Base-by-base conservation (phyloP, 2,329 filamentous ascomycete species). In the Pseudogymnoascus sp. region DNA sequence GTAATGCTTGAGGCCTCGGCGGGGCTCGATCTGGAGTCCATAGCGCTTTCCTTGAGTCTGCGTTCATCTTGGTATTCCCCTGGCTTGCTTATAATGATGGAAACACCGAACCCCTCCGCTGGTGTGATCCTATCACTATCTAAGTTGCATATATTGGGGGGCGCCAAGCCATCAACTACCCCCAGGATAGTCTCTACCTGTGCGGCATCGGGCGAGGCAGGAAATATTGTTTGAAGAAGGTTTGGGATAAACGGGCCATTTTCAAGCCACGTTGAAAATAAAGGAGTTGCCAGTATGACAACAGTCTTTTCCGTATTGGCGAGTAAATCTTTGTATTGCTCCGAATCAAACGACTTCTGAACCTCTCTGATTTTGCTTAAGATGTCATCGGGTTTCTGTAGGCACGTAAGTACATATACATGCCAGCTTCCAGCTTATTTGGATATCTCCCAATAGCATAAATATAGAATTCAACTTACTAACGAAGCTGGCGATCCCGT, bases 151-250 rank as follows among this genome's bases (percentile, higher is more conserved):
- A 19, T 31, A 59, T 65, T 59, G 5, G 71, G 68, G 7, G 78
- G 77, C 22, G 78, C 73, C 33, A 88, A 72, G 7, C 80, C 78
- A 70, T 88, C 85, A 28, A 86, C 80, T 4, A 85, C 80, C 11
- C 81, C 86, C 24, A 77, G 76, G 12, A 88, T 66, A 6, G 86
- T 74, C 65, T 81, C 75, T 35, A 84, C 73, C 24, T 75, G 68
- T n/a, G 60, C 35, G n/a, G 22, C 62, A 63, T 33, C 19, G 26
- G 60, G 24, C 31, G 46, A 28, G 60, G 11, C 31, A 11, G 35
- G 43, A 22, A 63, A 66, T 24, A 66, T 46, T 35, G 56, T 24
- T 10, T 65, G 37, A 8, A 75, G 50, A 37, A 73, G 10, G 19
- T 60, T 59, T 33, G 67, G 66, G 11, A 75, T 68, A 35, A 75